A percentile compares a stretch with the other conserved stretches of the same genome.
These are phyloP conservation scores for Hevea brasiliensis DNA, from an alignment of 345 rosid species.

Conservation along the genomic window DNA sequence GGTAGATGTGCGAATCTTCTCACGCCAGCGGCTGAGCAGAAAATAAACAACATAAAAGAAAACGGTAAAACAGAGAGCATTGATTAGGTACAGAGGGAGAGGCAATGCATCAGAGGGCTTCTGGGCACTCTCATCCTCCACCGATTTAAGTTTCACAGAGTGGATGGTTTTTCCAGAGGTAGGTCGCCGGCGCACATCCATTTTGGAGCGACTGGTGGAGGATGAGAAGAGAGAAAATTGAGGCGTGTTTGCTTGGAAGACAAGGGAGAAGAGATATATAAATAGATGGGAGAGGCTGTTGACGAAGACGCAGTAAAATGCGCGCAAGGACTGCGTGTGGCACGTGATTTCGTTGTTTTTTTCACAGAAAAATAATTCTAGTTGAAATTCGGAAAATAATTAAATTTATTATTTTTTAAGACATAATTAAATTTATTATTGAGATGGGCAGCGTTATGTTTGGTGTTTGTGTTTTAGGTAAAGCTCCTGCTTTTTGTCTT, in stretches of 20 bases:
- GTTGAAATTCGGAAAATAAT: too few relatives aligned
- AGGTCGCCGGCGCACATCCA: slow-evolving; percentile 34
- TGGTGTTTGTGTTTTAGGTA: too few relatives aligned
- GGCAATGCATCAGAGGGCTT: slow-evolving; percentile 18
- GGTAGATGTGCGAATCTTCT: slow-evolving; percentile 41
- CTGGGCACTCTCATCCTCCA: background rate
- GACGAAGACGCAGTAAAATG: too few relatives aligned
- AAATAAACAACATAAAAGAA: slow-evolving; percentile 41
- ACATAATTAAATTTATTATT: too few relatives aligned
- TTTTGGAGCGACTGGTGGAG: slow-evolving; percentile 2
- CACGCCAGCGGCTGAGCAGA: slow-evolving; percentile 45
- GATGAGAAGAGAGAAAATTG: background rate
- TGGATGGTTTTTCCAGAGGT: background rate
- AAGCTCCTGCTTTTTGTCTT: too few relatives aligned
- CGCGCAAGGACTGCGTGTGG: too few relatives aligned
- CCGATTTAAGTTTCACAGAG: background rate
- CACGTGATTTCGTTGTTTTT: too few relatives aligned
- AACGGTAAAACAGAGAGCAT: slow-evolving; percentile 31
- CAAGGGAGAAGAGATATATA: background rate
- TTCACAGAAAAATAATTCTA: too few relatives aligned
- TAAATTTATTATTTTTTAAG: too few relatives aligned
- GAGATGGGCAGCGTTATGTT: too few relatives aligned
- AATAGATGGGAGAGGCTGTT: too few relatives aligned
- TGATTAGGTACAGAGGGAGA: slow-evolving; percentile 26
- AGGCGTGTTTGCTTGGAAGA: too few relatives aligned